A percentile compares a stretch with the other conserved stretches of the same genome.
Evolutionary conservation across 768 basidiomycete species (phyloP).

Genomic region (Tricholoma terreum): DNA sequence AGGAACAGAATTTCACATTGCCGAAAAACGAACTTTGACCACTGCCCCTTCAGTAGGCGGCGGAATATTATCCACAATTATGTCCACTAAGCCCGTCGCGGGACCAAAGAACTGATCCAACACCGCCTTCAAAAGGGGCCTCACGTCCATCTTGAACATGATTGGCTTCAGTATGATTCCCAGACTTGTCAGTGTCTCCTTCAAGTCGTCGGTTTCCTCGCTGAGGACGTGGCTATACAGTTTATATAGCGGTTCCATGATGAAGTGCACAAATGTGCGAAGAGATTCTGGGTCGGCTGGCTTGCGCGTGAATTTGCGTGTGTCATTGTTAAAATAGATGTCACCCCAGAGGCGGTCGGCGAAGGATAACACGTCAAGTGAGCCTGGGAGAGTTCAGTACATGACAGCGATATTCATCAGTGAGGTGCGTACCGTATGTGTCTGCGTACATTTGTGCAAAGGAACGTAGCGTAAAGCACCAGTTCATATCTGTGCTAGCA

Average conservation of each 20-base stretch:
- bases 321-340: constrained; percentile 86
- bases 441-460: constrained; percentile 97
- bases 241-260: constrained; percentile 95
- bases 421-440: constrained; percentile 63
- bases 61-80: constrained; percentile 88
- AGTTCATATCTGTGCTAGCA: constrained; percentile 94
- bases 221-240: constrained; percentile 93
- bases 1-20: background rate
- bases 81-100: constrained; percentile 85
- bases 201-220: constrained; percentile 87
- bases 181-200: constrained; percentile 70
- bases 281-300: constrained; percentile 72
- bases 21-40: constrained; percentile 49
- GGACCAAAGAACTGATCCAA: constrained; percentile 95
- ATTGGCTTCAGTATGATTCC: constrained; percentile 87
- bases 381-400: constrained; percentile 40
- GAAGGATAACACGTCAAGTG: constrained; percentile 80
- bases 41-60: constrained; percentile 63
- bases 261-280: constrained; percentile 92
- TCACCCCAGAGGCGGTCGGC: constrained; percentile 96
- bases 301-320: constrained; percentile 88
- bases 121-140: constrained; percentile 90
- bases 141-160: constrained; percentile 98
- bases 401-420: background rate
- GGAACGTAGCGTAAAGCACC: constrained; percentile 93